Evolutionary conservation across 2,329 filamentous ascomycete genomes (phyloP), one percentile per base, ranked within the genome.

Genomic region (Eutypa lata): DNA sequence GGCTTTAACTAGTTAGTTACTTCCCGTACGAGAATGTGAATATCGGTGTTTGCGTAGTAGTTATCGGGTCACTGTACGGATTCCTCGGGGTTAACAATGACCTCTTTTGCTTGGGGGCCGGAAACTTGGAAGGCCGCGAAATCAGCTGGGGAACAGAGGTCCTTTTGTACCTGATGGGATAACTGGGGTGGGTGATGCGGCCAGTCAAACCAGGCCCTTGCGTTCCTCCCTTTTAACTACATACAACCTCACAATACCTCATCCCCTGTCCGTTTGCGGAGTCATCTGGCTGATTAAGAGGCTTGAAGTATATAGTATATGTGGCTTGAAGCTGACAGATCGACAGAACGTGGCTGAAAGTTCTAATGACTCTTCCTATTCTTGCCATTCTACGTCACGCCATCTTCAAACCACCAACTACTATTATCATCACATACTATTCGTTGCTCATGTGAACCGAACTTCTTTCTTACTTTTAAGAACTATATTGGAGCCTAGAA

Each of bases 251-350:
- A 18, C 19, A 10, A 7, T n/a, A n/a, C n/a, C n/a, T n/a, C n/a
- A n/a, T n/a, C 22, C 42, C 22, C 42, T 45, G 42, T 45, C 42
- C 42, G 42, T 45, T 45, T 45, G 42, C 42, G 42, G 42, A 45
- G 42, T 45, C 3, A 16, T 44, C 6, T 44, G 42, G 42, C 42
- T 26, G 21, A 44, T 40, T 40, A n/a, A n/a, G 37, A 40, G 37
- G 37, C 37, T 40, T 40, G n/a, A 40, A 7, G 16, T 42, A 16
- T n/a, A 16, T 18, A n/a, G 37, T 38, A n/a, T 38, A n/a, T 31
- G 26, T 31, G 26, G 26, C 26, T 31, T n/a, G 26, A 10, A 31
- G 26, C 26, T 31, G 26, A 31, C 26, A 6, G 26, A 31, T 31
- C 26, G 26, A 31, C 26, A 5, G 10, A 10, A 10, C 10, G 26